phyloP scores from a whole-genome alignment of 2,329 filamentous ascomycete species.

The Septoria petroselini region DNA sequence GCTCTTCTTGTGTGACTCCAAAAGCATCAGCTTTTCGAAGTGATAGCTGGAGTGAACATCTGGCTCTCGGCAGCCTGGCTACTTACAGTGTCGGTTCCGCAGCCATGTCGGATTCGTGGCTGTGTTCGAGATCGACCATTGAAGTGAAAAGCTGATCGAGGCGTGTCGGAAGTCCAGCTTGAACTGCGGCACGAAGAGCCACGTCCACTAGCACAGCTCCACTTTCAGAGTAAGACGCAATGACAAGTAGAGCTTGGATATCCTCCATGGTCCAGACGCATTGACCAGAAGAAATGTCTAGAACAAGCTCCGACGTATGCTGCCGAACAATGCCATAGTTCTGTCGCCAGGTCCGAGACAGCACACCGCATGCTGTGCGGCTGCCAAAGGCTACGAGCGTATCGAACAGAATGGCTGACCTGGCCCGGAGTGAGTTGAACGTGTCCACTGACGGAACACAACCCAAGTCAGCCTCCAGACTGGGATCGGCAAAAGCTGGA shows the following conservation, averaged over 20 bases:
- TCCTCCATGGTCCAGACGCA: conserved; percentile 45
- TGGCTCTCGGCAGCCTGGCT: no score
- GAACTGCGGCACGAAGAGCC: conserved; percentile 52
- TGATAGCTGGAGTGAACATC: no score
- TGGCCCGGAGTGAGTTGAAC: conserved; percentile 45
- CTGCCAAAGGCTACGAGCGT: conserved; percentile 54
- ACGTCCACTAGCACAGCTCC: conserved; percentile 51
- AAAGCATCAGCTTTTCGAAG: no score
- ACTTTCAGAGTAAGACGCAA: conserved; percentile 54
- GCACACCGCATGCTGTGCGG: conserved; percentile 46
- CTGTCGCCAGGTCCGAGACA: conserved; percentile 40
- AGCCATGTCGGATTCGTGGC: conserved; percentile 23
- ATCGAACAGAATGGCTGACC: conserved; percentile 53
- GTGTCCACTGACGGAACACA: conserved; percentile 39
- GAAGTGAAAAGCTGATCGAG: conserved; percentile 8
- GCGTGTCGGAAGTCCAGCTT: conserved; percentile 43
- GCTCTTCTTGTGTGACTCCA: neutral
- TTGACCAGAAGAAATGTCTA: conserved; percentile 42
- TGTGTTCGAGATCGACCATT: conserved; percentile 39
- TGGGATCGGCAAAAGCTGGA: no score
- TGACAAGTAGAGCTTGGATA: conserved; percentile 52
- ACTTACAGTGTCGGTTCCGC: neutral
- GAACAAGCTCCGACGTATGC: conserved; percentile 46
- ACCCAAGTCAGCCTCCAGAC: no score
- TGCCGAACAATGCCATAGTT: conserved; percentile 36